These are phyloP conservation scores for Kandelia obovata DNA, from an alignment of 345 rosid genomes.

Conservation along the genomic window DNA sequence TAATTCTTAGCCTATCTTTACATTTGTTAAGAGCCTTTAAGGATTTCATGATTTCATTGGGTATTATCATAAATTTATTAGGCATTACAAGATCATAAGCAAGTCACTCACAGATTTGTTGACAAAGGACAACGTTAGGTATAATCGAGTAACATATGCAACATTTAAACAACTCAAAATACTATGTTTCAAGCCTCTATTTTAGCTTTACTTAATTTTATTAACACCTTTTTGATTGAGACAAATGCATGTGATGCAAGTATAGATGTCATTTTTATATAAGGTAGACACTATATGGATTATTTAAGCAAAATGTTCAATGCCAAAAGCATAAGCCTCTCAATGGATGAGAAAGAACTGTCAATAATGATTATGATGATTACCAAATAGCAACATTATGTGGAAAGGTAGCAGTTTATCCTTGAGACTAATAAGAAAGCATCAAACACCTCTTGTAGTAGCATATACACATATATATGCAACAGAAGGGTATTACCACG, in stretches of 20 bases:
- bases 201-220: no score
- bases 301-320: neutral
- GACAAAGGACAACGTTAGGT: no score
- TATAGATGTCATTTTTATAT: neutral
- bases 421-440: neutral
- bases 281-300: neutral
- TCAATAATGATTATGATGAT: no score
- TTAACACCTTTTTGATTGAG: no score
- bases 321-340: no score
- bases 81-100: no score
- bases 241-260: neutral
- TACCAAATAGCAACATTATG: neutral
- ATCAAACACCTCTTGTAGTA: no score
- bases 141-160: fast-evolving
- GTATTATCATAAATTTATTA: neutral
- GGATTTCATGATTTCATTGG: neutral
- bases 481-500: neutral
- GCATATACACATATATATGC: neutral
- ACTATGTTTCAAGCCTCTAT: fast-evolving
- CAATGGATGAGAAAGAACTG: neutral
- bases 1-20: neutral
- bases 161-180: no score
- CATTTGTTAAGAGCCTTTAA: neutral
- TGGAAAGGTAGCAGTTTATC: neutral
- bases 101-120: no score